Conservation (phyloP, 306 rosid species). For the Malus domestica region ASM211411v1 NC_041798.1:31557501-31558000, state of each 20-base stretch:
- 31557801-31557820: background rate
- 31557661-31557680: background rate
- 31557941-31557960: background rate
- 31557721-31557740: background rate
- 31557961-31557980: background rate
- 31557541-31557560: conserved; percentile 39
- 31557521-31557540: conserved; percentile 90
- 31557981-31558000: background rate
- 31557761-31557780: background rate
- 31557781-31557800: background rate
- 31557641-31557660: background rate
- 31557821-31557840: background rate
- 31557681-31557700: background rate
- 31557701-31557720: background rate
- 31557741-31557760: background rate
- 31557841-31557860: background rate
- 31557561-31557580: background rate
- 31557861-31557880: background rate
- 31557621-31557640: background rate
- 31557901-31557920: background rate
- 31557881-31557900: background rate
- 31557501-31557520: conserved; percentile 53
- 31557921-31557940: background rate
- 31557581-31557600: conserved; percentile 9
- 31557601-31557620: conserved; percentile 4